A percentile compares a stretch with the other conserved stretches of the same genome.
These are phyloP conservation scores for Maudiozyma humilis DNA, from an alignment of 1,139 yeast genomes.

Conservation along the genomic window DNA sequence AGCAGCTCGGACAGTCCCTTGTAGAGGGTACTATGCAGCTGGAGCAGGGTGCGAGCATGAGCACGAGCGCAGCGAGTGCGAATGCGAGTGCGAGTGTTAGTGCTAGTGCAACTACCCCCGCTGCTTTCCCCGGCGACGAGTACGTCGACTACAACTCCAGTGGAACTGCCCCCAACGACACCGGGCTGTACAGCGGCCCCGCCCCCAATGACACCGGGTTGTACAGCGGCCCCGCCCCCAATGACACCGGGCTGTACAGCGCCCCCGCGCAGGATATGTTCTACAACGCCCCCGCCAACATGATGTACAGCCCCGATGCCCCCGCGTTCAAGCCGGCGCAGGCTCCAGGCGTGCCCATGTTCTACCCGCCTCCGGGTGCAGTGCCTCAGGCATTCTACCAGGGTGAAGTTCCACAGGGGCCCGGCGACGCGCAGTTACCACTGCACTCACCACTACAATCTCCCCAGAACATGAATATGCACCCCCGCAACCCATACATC, in stretches of 20 bases:
- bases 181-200: not conserved
- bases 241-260: slow-evolving; percentile 7
- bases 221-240: not conserved
- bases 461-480: slow-evolving; percentile 4
- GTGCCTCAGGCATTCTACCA: not conserved
- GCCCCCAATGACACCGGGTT: slow-evolving; percentile 4
- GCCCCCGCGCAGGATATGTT: slow-evolving; percentile 9
- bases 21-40: slow-evolving; percentile 32
- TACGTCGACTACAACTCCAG: slow-evolving; percentile 6
- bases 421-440: not conserved
- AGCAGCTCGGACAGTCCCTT: slow-evolving; percentile 29
- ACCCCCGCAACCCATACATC: slow-evolving; percentile 6
- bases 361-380: not conserved
- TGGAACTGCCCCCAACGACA: slow-evolving; percentile 8
- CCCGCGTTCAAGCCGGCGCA: slow-evolving; percentile 23
- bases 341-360: slow-evolving; percentile 2
- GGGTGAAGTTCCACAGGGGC: not conserved
- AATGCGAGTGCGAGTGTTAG: slow-evolving; percentile 2
- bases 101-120: slow-evolving; percentile 6
- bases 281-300: no score
- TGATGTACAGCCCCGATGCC: slow-evolving; percentile 22
- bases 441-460: no score
- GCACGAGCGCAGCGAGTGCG: not conserved
- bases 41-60: slow-evolving; percentile 12
- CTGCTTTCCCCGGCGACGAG: slow-evolving; percentile 8